phyloP scores from a whole-genome alignment of 2,329 filamentous ascomycete genomes.

The Trichoderma sp. region DNA sequence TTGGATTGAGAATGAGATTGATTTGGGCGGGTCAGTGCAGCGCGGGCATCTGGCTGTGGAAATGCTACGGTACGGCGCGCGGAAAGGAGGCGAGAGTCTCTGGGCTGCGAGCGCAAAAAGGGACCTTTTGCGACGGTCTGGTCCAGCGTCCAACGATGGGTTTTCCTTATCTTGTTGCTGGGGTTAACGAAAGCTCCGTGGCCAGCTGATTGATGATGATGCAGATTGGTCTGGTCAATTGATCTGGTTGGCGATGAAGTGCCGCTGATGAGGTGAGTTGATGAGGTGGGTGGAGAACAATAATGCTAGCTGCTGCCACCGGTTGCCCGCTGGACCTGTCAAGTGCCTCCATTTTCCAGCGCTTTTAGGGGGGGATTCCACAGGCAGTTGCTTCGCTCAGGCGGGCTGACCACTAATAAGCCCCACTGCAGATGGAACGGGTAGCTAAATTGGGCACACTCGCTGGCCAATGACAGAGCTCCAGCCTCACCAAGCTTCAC shows the following conservation, averaged over 20 bases:
- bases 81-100: slow-evolving; percentile 17
- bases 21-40: slow-evolving; percentile 28
- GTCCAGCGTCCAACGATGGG: slow-evolving; percentile 6
- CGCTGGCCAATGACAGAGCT: slow-evolving; percentile 23
- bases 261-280: slow-evolving; percentile 26
- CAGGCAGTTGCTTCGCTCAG: not conserved
- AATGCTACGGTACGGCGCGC: not conserved
- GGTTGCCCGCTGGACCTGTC: slow-evolving; percentile 1
- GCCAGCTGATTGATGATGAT: slow-evolving; percentile 13
- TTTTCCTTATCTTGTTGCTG: not conserved
- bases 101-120: slow-evolving; percentile 1
- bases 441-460: slow-evolving; percentile 21
- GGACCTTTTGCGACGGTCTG: not conserved
- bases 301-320: not conserved
- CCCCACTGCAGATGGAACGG: slow-evolving; percentile 25
- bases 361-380: slow-evolving; percentile 14
- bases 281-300: slow-evolving; percentile 25
- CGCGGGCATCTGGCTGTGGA: slow-evolving; percentile 22
- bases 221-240: slow-evolving; percentile 22
- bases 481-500: slow-evolving; percentile 22
- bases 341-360: slow-evolving; percentile 20
- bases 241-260: slow-evolving; percentile 11
- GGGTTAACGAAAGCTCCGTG: not conserved
- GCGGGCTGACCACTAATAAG: slow-evolving; percentile 13
- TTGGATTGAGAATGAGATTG: slow-evolving; percentile 20